Base-by-base conservation (phyloP, 352 stramenopile species). In the Pseudoperonospora humuli region DNA sequence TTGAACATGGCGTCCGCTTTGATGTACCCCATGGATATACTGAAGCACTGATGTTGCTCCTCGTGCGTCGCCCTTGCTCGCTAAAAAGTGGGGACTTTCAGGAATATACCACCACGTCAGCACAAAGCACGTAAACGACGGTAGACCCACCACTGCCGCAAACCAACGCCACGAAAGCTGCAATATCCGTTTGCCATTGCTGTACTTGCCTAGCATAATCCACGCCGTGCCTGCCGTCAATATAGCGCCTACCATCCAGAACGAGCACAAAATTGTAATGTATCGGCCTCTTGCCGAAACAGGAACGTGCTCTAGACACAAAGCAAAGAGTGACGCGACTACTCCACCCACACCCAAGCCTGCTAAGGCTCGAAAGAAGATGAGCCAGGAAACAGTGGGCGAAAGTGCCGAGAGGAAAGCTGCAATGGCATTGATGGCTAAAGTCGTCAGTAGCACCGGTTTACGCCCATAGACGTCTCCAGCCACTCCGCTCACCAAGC, bases 181-280 rank as follows among this genome's bases (percentile, higher is more conserved):
- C 27, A 87, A 43, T 38, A 89, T 86, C 36, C 68, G 70, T 24
- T 81, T 45, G 1, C 75, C 75, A 29, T 61, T 56, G 18, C 32
- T 59, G 45, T 74, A 64, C 29, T 86, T 90, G 44, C 73, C 75
- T 20, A 90, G 57, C 68, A 96, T 86, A 24, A 95, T 43, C 85
- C 85, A 96, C 17, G 84, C 85, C 2, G 74, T 80, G 13, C 61
- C 75, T 6, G 80, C 84, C 0, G 86, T 92, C 43, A 84, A 44
- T 26, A 96, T 70, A 2, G 80, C 81, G 5, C 86, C 86, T 9
- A 96, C 54, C 81, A 95, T 95, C 86, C 86, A 96, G 61, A 95
- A 96, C 4, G 72, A 88, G 45, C 85, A 93, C 34, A 96, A 64
- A 43, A 91, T 75, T 10, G 81, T 95, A 11, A 96, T 58, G 42